Conservation (phyloP, 495 filamentous ascomycete genomes). For the Aspergillus heteromorphus region DNA sequence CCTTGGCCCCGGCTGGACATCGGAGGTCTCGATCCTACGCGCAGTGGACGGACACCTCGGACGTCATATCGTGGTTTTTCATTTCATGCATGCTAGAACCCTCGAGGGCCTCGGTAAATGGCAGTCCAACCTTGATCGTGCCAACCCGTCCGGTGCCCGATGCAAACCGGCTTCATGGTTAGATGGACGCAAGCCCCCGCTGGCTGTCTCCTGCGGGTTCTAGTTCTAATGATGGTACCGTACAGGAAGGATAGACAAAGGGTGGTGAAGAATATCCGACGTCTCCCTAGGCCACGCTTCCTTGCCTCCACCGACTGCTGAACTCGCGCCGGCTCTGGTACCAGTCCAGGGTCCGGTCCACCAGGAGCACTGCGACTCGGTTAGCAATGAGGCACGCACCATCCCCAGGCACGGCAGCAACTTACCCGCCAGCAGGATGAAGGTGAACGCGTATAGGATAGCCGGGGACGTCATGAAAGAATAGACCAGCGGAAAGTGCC, state of each 20-base stretch:
- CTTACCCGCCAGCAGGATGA: constrained; percentile 33
- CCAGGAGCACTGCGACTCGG: constrained; percentile 25
- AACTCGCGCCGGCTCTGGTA: constrained; percentile 20
- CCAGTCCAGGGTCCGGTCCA: constrained; percentile 41
- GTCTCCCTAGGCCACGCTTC: constrained; percentile 2
- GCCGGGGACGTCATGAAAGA: constrained; percentile 39
- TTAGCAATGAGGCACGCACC: constrained; percentile 8
- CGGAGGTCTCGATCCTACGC: neutral
- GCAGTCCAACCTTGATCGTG: neutral
- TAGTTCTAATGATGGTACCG: neutral
- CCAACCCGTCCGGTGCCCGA: neutral
- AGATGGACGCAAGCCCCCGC: neutral
- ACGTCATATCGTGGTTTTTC: neutral
- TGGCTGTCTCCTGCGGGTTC: neutral
- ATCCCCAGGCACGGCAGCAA: constrained; percentile 1
- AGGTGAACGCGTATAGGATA: constrained; percentile 38
- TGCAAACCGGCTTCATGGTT: neutral
- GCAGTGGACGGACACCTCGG: neutral
- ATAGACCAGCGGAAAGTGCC: constrained; percentile 31
- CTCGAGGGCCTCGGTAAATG: neutral
- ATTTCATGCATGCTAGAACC: neutral
- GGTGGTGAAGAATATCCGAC: neutral
- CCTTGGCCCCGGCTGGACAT: neutral
- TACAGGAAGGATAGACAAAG: neutral
- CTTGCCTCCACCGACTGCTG: constrained; percentile 29